phyloP scores from a whole-genome alignment of 352 stramenopile genomes.

The Globisporangium abappressorium region DNA sequence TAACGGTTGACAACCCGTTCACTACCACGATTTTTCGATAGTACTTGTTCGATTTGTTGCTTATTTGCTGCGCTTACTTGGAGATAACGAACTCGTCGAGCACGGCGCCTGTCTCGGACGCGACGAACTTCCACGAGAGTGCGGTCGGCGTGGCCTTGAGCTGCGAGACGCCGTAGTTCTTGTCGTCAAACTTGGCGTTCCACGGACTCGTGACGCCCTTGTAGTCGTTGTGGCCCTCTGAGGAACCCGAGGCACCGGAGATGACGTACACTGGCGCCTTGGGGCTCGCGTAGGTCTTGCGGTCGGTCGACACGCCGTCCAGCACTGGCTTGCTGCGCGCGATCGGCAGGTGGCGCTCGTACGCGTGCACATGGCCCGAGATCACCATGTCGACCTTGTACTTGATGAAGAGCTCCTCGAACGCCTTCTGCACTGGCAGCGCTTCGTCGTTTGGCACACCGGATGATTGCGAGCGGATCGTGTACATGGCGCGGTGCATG shows the following conservation, averaged over 20 bases:
- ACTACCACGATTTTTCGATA: too few relatives aligned
- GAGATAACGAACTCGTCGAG: not conserved
- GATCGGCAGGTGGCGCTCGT: conserved; percentile 72
- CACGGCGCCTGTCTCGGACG: not conserved
- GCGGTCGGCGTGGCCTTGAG: conserved; percentile 18
- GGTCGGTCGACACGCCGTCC: conserved; percentile 45
- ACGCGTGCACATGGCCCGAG: conserved; percentile 83
- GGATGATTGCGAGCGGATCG: conserved; percentile 18
- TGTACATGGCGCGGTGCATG: conserved; percentile 48
- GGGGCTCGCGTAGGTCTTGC: conserved; percentile 54
- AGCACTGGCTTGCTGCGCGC: conserved; percentile 37
- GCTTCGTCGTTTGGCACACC: conserved; percentile 22
- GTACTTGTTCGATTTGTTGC: too few relatives aligned
- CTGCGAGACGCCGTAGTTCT: conserved; percentile 37
- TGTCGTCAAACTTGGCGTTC: conserved; percentile 51
- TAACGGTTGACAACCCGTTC: too few relatives aligned
- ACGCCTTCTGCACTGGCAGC: conserved; percentile 43
- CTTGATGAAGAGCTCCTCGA: conserved; percentile 83
- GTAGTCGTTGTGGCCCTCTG: conserved; percentile 36
- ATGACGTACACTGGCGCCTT: conserved; percentile 66
- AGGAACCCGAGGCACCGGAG: conserved; percentile 55
- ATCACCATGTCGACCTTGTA: conserved; percentile 88
- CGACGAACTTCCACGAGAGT: conserved; percentile 1
- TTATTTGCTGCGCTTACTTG: not conserved
- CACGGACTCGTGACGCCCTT: conserved; percentile 26